Evolutionary conservation across 23 red algal species (phyloP).

Genomic region (Agarophyton chilense): DNA sequence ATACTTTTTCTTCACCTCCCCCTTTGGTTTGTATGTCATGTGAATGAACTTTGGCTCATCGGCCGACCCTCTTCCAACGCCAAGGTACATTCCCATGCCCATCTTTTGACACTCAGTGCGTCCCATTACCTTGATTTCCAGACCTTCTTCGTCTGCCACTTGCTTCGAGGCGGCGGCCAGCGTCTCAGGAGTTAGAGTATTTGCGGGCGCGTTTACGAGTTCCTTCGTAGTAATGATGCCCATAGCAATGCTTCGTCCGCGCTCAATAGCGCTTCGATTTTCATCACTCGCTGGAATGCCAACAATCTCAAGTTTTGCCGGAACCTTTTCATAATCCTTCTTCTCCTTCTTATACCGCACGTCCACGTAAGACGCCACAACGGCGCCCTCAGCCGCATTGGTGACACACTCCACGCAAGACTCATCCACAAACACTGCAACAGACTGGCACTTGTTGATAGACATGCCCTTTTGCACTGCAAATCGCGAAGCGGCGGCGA

Average conservation of each 20-base stretch:
- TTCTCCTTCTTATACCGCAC: constrained; percentile 74
- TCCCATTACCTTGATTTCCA: constrained; percentile 80
- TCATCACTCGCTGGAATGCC: background rate
- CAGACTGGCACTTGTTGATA: constrained; percentile 38
- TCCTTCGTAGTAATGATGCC: constrained; percentile 84
- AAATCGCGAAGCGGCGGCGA: constrained; percentile 41
- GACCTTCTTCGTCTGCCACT: constrained; percentile 58
- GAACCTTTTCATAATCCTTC: constrained; percentile 71
- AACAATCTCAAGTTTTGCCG: constrained; percentile 28
- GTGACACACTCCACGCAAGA: background rate
- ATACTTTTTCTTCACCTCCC: constrained; percentile 79
- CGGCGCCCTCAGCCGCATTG: constrained; percentile 41
- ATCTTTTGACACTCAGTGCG: constrained; percentile 84
- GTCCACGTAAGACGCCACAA: constrained; percentile 68
- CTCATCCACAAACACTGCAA: constrained; percentile 50
- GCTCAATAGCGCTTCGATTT: constrained; percentile 11
- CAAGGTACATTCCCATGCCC: constrained; percentile 94
- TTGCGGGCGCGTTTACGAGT: constrained; percentile 91
- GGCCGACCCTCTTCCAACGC: constrained; percentile 81
- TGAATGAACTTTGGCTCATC: constrained; percentile 99
- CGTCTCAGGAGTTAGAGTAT: constrained; percentile 78
- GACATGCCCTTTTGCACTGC: constrained; percentile 46
- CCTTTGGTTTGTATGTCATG: constrained; percentile 86
- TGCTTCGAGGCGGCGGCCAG: constrained; percentile 73
- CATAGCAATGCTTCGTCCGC: constrained; percentile 56